These are phyloP conservation scores for Zopfochytrium polystomum DNA, from an alignment of 371 early-diverging fungal genomes.

Conservation along the genomic window DNA sequence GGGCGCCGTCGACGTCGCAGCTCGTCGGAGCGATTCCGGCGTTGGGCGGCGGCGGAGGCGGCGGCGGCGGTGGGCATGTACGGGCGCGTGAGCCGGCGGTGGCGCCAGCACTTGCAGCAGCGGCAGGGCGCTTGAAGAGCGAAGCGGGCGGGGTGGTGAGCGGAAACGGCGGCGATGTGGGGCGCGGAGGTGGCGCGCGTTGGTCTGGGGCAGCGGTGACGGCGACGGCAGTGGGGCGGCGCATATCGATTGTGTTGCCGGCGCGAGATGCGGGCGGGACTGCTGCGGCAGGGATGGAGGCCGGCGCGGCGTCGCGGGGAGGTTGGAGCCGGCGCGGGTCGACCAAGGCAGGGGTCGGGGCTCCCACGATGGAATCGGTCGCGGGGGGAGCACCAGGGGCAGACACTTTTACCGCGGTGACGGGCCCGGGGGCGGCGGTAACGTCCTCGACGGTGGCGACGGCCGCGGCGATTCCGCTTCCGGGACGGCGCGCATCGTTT, in stretches of 20 bases:
- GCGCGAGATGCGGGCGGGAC: no score
- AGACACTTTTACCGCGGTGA: neutral
- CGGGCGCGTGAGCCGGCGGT: no score
- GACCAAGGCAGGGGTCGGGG: no score
- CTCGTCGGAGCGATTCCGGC: no score
- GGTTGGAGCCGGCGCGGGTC: no score
- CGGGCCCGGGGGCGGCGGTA: neutral
- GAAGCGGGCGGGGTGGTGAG: no score
- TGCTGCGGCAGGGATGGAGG: neutral
- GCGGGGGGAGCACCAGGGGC: neutral
- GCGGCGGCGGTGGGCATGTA: no score
- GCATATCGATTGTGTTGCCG: no score
- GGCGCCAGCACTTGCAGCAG: no score
- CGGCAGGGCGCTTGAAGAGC: no score
- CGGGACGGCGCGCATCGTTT: constrained; percentile 11
- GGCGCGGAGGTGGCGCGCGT: neutral
- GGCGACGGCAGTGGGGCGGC: neutral
- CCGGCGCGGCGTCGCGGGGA: no score
- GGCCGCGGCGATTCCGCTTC: constrained; percentile 13
- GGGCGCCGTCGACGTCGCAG: neutral
- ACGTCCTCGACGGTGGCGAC: neutral
- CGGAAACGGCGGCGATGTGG: neutral
- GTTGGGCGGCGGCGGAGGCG: no score
- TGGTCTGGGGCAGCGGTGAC: neutral
- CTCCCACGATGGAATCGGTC: neutral